Conservation (phyloP, 345 rosid genomes). For the Salix caprea region DNA sequence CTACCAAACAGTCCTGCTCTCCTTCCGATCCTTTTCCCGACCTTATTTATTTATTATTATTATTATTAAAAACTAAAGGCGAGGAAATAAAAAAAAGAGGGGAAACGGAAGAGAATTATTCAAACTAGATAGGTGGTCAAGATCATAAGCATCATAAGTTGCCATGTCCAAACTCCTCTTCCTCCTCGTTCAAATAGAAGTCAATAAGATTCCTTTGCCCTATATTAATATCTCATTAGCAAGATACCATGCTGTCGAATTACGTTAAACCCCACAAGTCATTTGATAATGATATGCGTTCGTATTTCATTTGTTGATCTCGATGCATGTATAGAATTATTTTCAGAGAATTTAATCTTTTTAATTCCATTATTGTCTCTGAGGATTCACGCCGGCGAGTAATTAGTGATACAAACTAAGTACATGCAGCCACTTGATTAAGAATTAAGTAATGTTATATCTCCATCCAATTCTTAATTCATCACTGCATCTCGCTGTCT, state of each 20-base stretch:
- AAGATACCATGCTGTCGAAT: constrained; percentile 25
- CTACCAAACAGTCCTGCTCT: too few species aligned
- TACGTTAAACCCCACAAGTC: constrained; percentile 19
- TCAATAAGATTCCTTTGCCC: constrained; percentile 42
- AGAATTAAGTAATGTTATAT: constrained; percentile 6
- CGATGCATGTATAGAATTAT: neutral
- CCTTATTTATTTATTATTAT: too few species aligned
- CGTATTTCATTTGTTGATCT: constrained; percentile 9
- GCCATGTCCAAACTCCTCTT: constrained; percentile 1
- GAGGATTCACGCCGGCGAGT: constrained; percentile 31
- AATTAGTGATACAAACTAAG: constrained; percentile 17
- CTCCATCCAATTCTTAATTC: constrained; percentile 3
- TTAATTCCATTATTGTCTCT: constrained; percentile 15
- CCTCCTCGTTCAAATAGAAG: constrained; percentile 26
- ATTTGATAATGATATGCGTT: constrained; percentile 5
- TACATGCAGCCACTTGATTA: constrained; percentile 18
- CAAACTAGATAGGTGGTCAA: constrained; percentile 13
- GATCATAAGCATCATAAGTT: constrained; percentile 14
- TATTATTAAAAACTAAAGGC: too few species aligned
- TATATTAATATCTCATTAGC: constrained; percentile 20
- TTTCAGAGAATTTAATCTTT: neutral
- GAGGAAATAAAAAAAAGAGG: neutral
- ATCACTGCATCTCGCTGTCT: constrained; percentile 8
- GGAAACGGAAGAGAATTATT: neutral
- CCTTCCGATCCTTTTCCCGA: too few species aligned